Conservation (phyloP, 352 stramenopile genomes). For the Aphanomyces cochlioides region DNA sequence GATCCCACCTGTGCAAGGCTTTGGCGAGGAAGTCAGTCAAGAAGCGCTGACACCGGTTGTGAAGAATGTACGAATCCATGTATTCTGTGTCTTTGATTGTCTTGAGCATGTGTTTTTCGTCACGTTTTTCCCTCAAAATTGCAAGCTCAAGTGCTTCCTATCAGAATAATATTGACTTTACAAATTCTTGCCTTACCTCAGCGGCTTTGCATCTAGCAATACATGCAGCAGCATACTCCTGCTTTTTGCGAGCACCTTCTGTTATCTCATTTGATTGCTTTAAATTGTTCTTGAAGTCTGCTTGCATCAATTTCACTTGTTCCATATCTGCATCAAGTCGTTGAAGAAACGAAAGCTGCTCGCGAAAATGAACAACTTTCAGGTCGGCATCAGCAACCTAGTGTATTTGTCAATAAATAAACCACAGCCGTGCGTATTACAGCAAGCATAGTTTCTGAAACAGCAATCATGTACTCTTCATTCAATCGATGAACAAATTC, state of each 20-base stretch:
- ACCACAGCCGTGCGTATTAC: conserved; percentile 16
- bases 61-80: conserved; percentile 68
- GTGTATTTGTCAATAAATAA: conserved; percentile 46
- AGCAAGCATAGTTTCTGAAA: conserved; percentile 47
- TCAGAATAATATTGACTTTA: not conserved
- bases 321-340: conserved; percentile 4
- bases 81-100: conserved; percentile 24
- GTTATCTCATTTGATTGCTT: conserved; percentile 33
- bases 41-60: conserved; percentile 62
- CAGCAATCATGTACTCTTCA: conserved; percentile 65
- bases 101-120: conserved; percentile 25
- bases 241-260: conserved; percentile 1
- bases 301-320: conserved; percentile 18
- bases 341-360: conserved; percentile 6
- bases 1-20: conserved; percentile 37
- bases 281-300: conserved; percentile 32
- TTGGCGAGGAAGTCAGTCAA: conserved; percentile 54
- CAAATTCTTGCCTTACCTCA: not conserved
- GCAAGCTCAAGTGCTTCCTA: conserved; percentile 21
- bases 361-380: not conserved
- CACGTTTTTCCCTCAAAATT: conserved; percentile 19
- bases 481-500: conserved; percentile 53
- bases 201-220: conserved; percentile 21
- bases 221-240: conserved; percentile 17
- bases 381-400: conserved; percentile 32